Base-by-base conservation (phyloP, 805 yeast genomes). In the Kazachstania martiniae region DNA sequence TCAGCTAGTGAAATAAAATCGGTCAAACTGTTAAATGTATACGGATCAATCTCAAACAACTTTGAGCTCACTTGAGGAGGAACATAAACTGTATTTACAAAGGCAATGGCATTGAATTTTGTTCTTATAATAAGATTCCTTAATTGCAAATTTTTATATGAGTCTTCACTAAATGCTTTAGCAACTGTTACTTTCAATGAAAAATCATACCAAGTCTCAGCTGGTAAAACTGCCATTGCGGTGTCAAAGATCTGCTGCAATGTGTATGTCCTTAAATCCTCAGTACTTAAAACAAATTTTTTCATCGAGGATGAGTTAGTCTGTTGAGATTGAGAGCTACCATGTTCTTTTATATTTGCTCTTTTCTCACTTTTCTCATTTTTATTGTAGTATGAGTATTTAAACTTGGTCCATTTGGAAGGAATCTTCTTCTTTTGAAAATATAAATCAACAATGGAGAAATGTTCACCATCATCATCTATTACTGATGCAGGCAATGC, bases 11-110 rank as follows among this genome's bases (percentile, higher is more conserved):
- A 72, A n/a, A 83, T 65, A 34, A 86, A 61, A 29, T 77, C 91
- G 22, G 81, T 77, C 39, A 85, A 56, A 39, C 76, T 74, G 33
- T 73, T 72, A 47, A 85, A 64, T 12, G 82, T 60, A 39, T 76
- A 72, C 6, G 93, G 78, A 46, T 83, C 87, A 2, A 74, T 62
- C 38, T 79, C 86, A 44, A 82, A 74, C 9, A 86, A 61, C 33
- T 73, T 65, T 9, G 84, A 67, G 5, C 79, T 72, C 15, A 81
- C 69, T 34, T 65, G 72, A 28, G 72, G 70, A 30, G 76, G 74
- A 5, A 66, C 60, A 39, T 68, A 70, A 34, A 73, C 65, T 27
- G 77, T 67, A 13, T 77, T 68, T 2, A 75, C 63, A 41, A 77
- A 72, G 0, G 82, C 81, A 28, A 80, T 63, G 1, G 94, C 72